phyloP scores from a whole-genome alignment of 305 asterid genomes.

The Fraxinus floribunda region DNA sequence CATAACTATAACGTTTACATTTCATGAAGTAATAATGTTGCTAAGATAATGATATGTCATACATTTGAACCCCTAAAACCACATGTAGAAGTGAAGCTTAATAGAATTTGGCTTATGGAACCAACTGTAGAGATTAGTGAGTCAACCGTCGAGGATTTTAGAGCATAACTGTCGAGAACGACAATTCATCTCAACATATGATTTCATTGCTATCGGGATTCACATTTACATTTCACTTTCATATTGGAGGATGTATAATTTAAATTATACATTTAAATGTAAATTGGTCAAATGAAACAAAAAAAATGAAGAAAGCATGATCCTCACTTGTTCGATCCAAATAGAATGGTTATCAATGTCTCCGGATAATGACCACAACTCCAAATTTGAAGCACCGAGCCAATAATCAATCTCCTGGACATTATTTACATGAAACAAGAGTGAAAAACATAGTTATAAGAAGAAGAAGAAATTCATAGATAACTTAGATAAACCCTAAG shows the following conservation, averaged over 20 bases:
- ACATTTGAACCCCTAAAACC: background rate
- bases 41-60: background rate
- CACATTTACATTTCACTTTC: background rate
- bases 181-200: background rate
- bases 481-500: background rate
- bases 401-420: background rate
- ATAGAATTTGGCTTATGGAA: background rate
- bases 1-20: no score
- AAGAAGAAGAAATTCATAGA: no score
- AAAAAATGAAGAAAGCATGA: background rate
- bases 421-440: background rate
- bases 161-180: background rate
- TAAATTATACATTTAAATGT: background rate
- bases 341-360: background rate
- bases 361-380: background rate
- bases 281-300: background rate
- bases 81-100: background rate
- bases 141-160: background rate
- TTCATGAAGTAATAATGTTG: background rate
- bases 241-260: background rate
- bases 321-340: background rate
- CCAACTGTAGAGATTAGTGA: background rate
- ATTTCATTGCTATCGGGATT: background rate
- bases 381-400: background rate
- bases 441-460: background rate